Evolutionary conservation across 805 yeast species (phyloP), one percentile per base, ranked within the genome.

Genomic region (Komagataella populi): DNA sequence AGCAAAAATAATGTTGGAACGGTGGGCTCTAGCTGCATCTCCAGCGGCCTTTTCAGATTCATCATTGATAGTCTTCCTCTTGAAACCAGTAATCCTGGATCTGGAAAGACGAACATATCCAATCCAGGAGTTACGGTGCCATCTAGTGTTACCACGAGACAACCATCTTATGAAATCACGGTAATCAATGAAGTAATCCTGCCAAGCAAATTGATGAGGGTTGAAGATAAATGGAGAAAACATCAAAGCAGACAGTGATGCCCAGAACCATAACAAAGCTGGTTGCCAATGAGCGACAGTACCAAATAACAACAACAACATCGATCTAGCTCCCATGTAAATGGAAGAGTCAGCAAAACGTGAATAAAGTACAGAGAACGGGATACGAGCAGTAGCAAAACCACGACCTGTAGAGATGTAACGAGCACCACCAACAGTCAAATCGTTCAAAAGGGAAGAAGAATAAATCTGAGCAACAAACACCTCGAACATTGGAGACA

Each of bases 131-230:
- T 84, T 84, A 74, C 87, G 81, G 71, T 85, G 91, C 83, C 87
- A 85, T 66, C 84, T 83, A 60, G 85, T 81, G 71, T 85, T 85
- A 77, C 95, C 95, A 75, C 93, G 82, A n/a, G 88, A 80, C 62
- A 85, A 72, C 95, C 95, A 85, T 72, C 87, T 79, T 63, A 90
- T 83, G 70, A 79, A 93, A 64, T 88, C 96, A 68, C 96, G 81
- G 78, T 93, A 93, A 69, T 93, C 99, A 66, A 91, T 81, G 71
- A 91, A 88, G 80, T 85, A 91, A 70, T 90, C 97, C 65, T 83
- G 86, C 90, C 95, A 84, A 50, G 96, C 81, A 69, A 90, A 93
- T 74, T 93, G 98, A 71, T 91, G 97, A 48, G 99, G 99, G 71
- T 93, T 93, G 80, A 88, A 93, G 55, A 93, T 64, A 68, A 91